Evolutionary conservation across 1,284 basidiomycete genomes (phyloP).

Genomic region (Malassezia furfur): DNA sequence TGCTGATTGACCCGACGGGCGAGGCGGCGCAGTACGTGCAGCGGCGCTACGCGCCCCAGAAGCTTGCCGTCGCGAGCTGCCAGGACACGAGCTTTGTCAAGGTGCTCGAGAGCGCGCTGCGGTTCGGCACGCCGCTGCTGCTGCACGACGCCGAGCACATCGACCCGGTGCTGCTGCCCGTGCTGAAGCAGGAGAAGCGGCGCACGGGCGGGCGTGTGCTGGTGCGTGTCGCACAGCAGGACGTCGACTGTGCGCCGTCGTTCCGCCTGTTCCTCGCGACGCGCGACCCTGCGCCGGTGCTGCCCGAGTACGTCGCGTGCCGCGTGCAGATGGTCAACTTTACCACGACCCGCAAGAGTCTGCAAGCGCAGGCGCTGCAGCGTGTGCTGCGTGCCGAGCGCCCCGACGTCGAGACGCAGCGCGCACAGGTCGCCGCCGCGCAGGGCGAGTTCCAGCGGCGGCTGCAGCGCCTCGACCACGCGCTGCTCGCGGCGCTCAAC

Average conservation of each 20-base stretch:
- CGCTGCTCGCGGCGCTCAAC: constrained; percentile 88
- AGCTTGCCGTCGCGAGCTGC: constrained; percentile 97
- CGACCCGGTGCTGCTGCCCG: constrained; percentile 94
- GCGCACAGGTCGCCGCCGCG: constrained; percentile 95
- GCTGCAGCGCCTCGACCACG: constrained; percentile 81
- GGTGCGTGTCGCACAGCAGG: constrained; percentile 94
- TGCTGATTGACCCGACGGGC: constrained; percentile 98
- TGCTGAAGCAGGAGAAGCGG: constrained; percentile 91
- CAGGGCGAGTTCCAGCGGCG: constrained; percentile 95
- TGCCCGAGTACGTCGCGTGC: constrained; percentile 96
- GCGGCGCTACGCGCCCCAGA: constrained; percentile 88
- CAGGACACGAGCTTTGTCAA: constrained; percentile 97
- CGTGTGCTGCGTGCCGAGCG: constrained; percentile 94
- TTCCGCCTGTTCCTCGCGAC: constrained; percentile 96
- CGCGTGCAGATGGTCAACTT: constrained; percentile 99
- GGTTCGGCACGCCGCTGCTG: constrained; percentile 92
- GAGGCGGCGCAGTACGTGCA: constrained; percentile 89
- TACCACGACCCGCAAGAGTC: constrained; percentile 95
- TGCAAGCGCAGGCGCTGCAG: constrained; percentile 94
- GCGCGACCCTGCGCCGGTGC: constrained; percentile 89
- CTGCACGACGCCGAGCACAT: constrained; percentile 97
- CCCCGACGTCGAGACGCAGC: constrained; percentile 89
- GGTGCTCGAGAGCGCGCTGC: constrained; percentile 93
- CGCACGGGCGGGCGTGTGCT: constrained; percentile 81
- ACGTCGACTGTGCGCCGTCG: constrained; percentile 97